Evolutionary conservation across 1,284 basidiomycete genomes (phyloP).

Genomic region (Irpex sp.): DNA sequence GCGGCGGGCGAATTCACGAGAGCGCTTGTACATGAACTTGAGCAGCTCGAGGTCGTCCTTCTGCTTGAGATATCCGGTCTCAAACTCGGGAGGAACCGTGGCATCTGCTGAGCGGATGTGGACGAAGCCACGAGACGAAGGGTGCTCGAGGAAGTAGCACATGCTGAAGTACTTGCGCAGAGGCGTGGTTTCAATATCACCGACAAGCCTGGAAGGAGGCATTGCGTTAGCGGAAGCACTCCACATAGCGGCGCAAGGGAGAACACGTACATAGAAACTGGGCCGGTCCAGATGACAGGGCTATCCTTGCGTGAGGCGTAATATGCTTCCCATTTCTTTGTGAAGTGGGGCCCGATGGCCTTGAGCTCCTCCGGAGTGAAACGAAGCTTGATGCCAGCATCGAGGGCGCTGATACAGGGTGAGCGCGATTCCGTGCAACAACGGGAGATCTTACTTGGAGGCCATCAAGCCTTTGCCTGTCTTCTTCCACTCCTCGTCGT

Average conservation of each 20-base stretch:
- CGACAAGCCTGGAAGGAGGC: slow-evolving; percentile 2
- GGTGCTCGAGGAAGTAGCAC: slow-evolving; percentile 4
- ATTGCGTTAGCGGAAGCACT: not conserved
- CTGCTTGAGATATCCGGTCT: slow-evolving; percentile 12
- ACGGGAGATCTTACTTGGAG: slow-evolving; percentile 35
- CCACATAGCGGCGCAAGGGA: not conserved
- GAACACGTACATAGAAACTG: slow-evolving; percentile 21
- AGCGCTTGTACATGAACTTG: slow-evolving; percentile 55
- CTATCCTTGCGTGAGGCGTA: slow-evolving; percentile 41
- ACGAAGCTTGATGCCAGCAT: slow-evolving; percentile 42
- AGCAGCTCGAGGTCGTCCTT: slow-evolving; percentile 49
- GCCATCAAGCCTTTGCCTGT: slow-evolving; percentile 43
- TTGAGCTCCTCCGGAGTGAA: slow-evolving; percentile 37
- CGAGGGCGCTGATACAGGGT: slow-evolving; percentile 28
- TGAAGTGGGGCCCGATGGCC: slow-evolving; percentile 37
- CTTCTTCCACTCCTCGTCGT: slow-evolving; percentile 35
- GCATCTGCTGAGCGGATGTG: slow-evolving; percentile 7
- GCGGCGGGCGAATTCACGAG: slow-evolving; percentile 55
- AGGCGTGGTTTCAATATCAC: not conserved
- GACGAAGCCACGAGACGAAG: slow-evolving; percentile 2
- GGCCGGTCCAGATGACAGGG: slow-evolving; percentile 31
- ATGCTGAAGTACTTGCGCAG: slow-evolving; percentile 5
- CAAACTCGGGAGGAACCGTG: slow-evolving; percentile 6
- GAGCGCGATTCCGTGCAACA: not conserved
- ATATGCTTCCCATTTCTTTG: slow-evolving; percentile 33